phyloP scores from a whole-genome alignment of 441 rosid species.

The Populus hybrid region DNA sequence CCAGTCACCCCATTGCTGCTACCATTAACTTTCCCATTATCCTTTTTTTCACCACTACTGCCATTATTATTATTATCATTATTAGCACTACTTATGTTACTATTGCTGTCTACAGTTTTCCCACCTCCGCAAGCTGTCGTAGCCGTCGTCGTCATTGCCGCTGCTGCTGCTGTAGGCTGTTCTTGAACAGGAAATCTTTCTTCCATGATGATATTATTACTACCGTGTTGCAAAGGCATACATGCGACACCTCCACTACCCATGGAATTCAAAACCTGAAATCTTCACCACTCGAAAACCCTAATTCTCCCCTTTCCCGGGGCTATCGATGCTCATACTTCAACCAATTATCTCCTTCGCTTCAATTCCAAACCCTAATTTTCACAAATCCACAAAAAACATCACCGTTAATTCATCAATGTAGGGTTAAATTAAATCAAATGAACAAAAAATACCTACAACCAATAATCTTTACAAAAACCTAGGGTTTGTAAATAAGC shows the following conservation, averaged over 20 bases:
- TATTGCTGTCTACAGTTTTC: conserved; percentile 3
- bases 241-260: conserved; percentile 99
- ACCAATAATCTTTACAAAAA: conserved; percentile 19
- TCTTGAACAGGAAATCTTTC: conserved; percentile 80
- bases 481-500: conserved; percentile 36
- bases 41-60: conserved; percentile 13
- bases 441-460: conserved; percentile 8
- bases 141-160: conserved; percentile 12
- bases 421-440: not conserved
- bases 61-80: too few species aligned
- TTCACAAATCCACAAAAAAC: conserved; percentile 5
- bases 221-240: conserved; percentile 83
- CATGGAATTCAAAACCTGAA: conserved; percentile 64
- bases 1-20: not conserved
- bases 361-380: conserved; percentile 24
- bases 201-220: conserved; percentile 54
- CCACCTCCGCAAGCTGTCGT: not conserved
- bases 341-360: conserved; percentile 23
- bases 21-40: conserved; percentile 13
- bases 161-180: conserved; percentile 32
- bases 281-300: conserved; percentile 37
- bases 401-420: conserved; percentile 30
- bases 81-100: not conserved
- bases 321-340: conserved; percentile 88
- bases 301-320: conserved; percentile 63